These are phyloP conservation scores for Xylaria cubensis DNA, from an alignment of 495 filamentous ascomycete species.

Conservation along the genomic window DNA sequence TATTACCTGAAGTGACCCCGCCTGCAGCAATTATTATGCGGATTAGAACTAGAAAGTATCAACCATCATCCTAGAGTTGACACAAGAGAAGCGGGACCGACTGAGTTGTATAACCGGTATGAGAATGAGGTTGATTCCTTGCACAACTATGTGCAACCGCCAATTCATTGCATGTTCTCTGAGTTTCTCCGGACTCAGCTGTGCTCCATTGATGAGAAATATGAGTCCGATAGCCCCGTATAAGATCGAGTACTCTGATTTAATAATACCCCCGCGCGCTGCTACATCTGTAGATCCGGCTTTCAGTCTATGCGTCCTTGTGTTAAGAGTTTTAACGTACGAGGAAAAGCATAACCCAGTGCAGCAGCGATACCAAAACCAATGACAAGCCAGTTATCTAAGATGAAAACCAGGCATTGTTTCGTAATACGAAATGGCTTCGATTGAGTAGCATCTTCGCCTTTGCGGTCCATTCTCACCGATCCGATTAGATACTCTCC, in stretches of 20 bases:
- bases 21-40: constrained; percentile 57
- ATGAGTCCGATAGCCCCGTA: constrained; percentile 62
- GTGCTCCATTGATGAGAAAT: constrained; percentile 62
- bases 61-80: constrained; percentile 19
- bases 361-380: constrained; percentile 59
- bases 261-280: constrained; percentile 59
- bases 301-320: background rate
- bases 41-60: constrained; percentile 50
- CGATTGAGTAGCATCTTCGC: constrained; percentile 28
- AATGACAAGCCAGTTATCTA: constrained; percentile 63
- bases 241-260: constrained; percentile 60
- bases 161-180: constrained; percentile 57
- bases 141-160: constrained; percentile 60
- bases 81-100: constrained; percentile 23
- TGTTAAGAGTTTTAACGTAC: constrained; percentile 32
- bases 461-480: background rate
- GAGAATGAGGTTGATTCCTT: constrained; percentile 58
- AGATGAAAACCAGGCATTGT: constrained; percentile 45
- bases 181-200: constrained; percentile 59
- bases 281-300: constrained; percentile 49
- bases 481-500: background rate
- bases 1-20: constrained; percentile 42
- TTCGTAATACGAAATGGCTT: constrained; percentile 25
- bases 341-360: constrained; percentile 59
- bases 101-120: constrained; percentile 52